Conservation (phyloP, 306 rosid genomes). For the Senna tora region DNA sequence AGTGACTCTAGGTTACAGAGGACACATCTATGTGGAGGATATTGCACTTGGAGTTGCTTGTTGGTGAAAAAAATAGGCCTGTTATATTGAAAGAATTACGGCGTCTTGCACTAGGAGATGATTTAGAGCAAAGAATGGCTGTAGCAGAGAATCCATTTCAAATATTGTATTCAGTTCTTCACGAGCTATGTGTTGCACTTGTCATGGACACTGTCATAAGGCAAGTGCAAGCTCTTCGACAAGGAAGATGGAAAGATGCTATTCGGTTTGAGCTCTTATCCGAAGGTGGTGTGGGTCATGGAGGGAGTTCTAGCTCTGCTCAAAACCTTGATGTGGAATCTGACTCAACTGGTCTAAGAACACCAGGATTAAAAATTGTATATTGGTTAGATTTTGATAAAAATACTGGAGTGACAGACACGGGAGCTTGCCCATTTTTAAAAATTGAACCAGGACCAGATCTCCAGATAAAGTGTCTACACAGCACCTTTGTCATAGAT, state of each 20-base stretch:
- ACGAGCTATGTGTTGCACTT: conserved; percentile 88
- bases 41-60: conserved; percentile 91
- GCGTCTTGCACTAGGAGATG: conserved; percentile 81
- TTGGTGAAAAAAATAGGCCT: conserved; percentile 77
- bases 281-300: conserved; percentile 65
- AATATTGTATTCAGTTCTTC: conserved; percentile 80
- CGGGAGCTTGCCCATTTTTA: conserved; percentile 73
- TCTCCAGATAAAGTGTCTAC: conserved; percentile 83
- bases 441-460: conserved; percentile 92
- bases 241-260: conserved; percentile 96
- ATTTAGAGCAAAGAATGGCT: conserved; percentile 99
- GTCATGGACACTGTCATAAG: conserved; percentile 89
- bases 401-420: conserved; percentile 58
- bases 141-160: conserved; percentile 81
- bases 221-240: conserved; percentile 90
- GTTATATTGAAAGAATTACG: conserved; percentile 72
- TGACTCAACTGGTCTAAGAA: conserved; percentile 78
- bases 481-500: conserved; percentile 88
- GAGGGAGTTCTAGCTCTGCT: conserved; percentile 61
- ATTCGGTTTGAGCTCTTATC: conserved; percentile 90
- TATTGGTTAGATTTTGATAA: conserved; percentile 97
- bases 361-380: conserved; percentile 83
- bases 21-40: conserved; percentile 98
- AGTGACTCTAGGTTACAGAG: conserved; percentile 94
- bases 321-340: conserved; percentile 89